Evolutionary conservation across 164 flowering plant species (phyloP).

Genomic region (Magnolia officinalis): DNA sequence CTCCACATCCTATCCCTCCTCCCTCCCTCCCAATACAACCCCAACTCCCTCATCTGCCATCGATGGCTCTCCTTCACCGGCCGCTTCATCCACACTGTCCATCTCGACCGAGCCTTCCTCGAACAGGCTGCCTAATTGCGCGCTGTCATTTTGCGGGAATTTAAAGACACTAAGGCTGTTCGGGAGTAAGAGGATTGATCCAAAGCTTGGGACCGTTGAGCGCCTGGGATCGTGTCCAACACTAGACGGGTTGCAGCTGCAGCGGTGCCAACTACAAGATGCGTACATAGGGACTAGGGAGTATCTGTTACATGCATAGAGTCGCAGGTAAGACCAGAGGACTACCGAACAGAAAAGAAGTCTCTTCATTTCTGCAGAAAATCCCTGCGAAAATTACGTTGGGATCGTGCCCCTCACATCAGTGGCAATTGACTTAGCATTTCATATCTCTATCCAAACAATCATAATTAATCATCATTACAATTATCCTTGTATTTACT

Average conservation of each 20-base stretch:
- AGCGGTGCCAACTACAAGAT: constrained; percentile 73
- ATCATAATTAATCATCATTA: no score
- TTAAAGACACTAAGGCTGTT: constrained; percentile 72
- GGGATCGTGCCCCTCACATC: no score
- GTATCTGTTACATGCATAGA: no score
- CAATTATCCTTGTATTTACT: no score
- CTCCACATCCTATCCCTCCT: constrained; percentile 43
- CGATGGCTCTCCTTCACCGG: constrained; percentile 70
- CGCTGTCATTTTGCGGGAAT: constrained; percentile 63
- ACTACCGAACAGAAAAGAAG: no score
- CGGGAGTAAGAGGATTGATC: constrained; percentile 70
- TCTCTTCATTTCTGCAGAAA: no score
- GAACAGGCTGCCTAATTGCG: constrained; percentile 54
- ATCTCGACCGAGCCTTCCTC: constrained; percentile 65
- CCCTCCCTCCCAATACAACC: constrained; percentile 34
- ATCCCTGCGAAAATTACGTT: no score
- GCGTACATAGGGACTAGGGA: no score
- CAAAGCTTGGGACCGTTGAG: constrained; percentile 52
- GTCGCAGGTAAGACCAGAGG: no score
- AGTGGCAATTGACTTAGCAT: no score
- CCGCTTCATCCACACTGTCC: constrained; percentile 50
- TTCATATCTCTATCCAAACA: no score
- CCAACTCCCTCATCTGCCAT: constrained; percentile 63
- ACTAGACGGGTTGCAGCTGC: constrained; percentile 66
- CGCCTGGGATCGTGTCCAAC: constrained; percentile 63